Conservation (phyloP, 768 basidiomycete genomes). For the Auricularia sp. region DNA sequence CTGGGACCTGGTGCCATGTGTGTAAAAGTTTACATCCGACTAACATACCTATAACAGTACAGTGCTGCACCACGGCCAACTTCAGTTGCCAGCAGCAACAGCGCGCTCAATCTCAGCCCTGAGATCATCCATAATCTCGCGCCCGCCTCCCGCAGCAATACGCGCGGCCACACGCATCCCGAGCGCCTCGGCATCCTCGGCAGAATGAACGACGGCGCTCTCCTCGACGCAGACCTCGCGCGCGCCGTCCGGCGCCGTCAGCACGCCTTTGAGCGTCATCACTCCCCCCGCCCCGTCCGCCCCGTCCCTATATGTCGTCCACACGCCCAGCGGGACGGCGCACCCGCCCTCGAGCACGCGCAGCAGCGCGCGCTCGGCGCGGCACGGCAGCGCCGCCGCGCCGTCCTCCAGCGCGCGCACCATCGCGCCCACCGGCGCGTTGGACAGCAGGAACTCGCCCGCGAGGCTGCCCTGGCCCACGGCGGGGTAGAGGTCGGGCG, state of each 20-base stretch:
- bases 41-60: too few relatives aligned
- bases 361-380: slow-evolving; percentile 81
- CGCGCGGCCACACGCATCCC: neutral
- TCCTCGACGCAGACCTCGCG: neutral
- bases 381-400: slow-evolving; percentile 58
- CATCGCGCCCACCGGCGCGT: slow-evolving; percentile 41
- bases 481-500: slow-evolving; percentile 75
- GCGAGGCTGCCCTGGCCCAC: slow-evolving; percentile 92
- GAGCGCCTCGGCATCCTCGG: neutral
- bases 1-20: too few relatives aligned
- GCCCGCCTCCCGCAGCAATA: neutral
- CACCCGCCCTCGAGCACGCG: slow-evolving; percentile 91
- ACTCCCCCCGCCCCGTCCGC: neutral
- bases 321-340: slow-evolving; percentile 88
- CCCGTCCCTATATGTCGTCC: slow-evolving; percentile 29
- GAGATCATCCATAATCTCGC: neutral
- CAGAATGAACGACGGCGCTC: neutral
- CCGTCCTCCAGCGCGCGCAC: slow-evolving; percentile 63
- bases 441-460: slow-evolving; percentile 70
- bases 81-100: too few relatives aligned
- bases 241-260: neutral
- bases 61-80: too few relatives aligned
- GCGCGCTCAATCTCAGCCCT: neutral
- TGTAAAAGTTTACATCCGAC: too few relatives aligned
- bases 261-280: neutral